Conservation (phyloP, 139 green algal genomes). For the Eudorina sp. region DNA sequence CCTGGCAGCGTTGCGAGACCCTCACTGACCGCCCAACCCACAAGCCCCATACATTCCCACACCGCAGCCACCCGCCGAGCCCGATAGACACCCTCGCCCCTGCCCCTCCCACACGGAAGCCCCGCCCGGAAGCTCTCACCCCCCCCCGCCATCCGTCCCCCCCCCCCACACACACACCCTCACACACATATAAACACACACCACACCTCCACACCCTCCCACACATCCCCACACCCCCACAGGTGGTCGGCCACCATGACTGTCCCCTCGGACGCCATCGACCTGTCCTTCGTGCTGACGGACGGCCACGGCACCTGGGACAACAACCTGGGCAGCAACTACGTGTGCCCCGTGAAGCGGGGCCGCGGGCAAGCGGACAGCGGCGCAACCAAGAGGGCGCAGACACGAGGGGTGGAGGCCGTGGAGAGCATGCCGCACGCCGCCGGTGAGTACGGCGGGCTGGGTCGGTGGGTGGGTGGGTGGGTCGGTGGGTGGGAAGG, state of each 20-base stretch:
- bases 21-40: too few species aligned
- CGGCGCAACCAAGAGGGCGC: not conserved
- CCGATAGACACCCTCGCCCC: too few species aligned
- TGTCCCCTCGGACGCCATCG: slow-evolving; percentile 41
- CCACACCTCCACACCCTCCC: not conserved
- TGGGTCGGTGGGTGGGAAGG: too few species aligned
- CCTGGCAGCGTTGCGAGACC: too few species aligned
- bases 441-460: not conserved
- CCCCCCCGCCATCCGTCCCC: not conserved
- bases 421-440: slow-evolving; percentile 40
- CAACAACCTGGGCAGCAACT: slow-evolving; percentile 66
- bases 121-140: too few species aligned
- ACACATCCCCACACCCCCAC: not conserved
- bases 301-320: slow-evolving; percentile 56
- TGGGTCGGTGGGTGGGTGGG: too few species aligned
- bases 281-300: slow-evolving; percentile 60
- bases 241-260: slow-evolving; percentile 30
- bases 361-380: not conserved
- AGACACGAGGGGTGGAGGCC: slow-evolving; percentile 25
- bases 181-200: not conserved
- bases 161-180: not conserved
- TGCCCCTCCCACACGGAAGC: too few species aligned
- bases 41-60: too few species aligned
- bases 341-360: slow-evolving; percentile 34
- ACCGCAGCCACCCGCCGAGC: too few species aligned